Conservation (phyloP, 2,329 filamentous ascomycete species). For the Fusarium piperis region DNA sequence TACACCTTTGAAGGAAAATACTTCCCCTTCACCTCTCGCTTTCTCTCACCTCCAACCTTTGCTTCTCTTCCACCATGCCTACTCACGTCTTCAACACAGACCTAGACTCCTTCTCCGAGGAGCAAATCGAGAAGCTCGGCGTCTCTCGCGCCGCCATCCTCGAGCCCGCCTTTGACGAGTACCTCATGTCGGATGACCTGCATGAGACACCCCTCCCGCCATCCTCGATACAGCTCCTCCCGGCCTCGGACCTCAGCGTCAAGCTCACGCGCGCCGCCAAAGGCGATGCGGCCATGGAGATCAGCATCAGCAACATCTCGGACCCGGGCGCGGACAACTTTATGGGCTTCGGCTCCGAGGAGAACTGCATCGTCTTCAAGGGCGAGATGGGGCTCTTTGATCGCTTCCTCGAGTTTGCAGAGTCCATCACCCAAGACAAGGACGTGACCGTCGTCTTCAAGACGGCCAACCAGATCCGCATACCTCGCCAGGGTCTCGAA, state of each 20-base stretch:
- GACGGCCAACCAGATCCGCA: slow-evolving; percentile 19
- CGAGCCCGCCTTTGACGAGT: slow-evolving; percentile 23
- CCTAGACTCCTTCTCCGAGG: not conserved
- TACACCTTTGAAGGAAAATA: not conserved
- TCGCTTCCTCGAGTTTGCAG: slow-evolving; percentile 30
- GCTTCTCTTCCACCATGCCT: slow-evolving; percentile 4
- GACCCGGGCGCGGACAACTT: slow-evolving; percentile 34
- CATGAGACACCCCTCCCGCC: not conserved
- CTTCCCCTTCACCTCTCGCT: not conserved
- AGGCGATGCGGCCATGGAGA: slow-evolving; percentile 6
- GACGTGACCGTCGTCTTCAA: slow-evolving; percentile 19
- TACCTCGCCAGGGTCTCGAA: slow-evolving; percentile 34
- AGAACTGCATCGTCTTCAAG: slow-evolving; percentile 36
- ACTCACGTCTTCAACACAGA: slow-evolving; percentile 1
- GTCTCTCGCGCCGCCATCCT: slow-evolving; percentile 5
- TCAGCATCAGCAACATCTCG: slow-evolving; percentile 23
- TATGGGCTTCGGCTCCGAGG: slow-evolving; percentile 30
- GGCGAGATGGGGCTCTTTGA: slow-evolving; percentile 32
- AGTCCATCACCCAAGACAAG: slow-evolving; percentile 4
- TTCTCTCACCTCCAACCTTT: not conserved
- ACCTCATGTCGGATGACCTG: slow-evolving; percentile 16
- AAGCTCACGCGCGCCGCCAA: slow-evolving; percentile 4
- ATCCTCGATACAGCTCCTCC: slow-evolving; percentile 23
- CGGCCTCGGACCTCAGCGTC: slow-evolving; percentile 20
- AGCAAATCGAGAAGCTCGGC: not conserved